Conservation (phyloP, 345 rosid genomes). For the Melastoma malabathricum region DNA sequence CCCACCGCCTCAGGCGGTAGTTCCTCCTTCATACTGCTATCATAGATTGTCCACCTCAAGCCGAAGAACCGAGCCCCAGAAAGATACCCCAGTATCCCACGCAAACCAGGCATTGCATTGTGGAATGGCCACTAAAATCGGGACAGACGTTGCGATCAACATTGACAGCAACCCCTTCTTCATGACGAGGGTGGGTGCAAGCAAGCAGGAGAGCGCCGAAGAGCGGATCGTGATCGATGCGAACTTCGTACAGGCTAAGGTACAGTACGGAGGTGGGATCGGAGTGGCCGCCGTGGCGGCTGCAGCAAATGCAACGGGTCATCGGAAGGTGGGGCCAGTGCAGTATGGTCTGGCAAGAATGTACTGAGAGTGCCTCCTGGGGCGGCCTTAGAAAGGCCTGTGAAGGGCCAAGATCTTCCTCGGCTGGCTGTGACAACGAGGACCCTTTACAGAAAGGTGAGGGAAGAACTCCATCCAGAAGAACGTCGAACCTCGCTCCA, state of each 20-base stretch:
- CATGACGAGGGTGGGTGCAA: conserved; percentile 49
- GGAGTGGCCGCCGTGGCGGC: conserved; percentile 26
- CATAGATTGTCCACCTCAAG: conserved; percentile 26
- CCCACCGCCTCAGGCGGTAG: conserved; percentile 36
- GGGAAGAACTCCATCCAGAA: too few relatives aligned
- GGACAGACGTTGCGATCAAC: conserved; percentile 61
- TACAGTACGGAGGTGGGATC: conserved; percentile 39
- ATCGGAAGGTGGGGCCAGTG: conserved; percentile 65
- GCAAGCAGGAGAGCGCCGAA: conserved; percentile 36
- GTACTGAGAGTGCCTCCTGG: conserved; percentile 24
- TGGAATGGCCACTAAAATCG: conserved; percentile 37
- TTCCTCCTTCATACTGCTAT: conserved; percentile 26
- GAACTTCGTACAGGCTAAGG: conserved; percentile 45
- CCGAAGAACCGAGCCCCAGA: conserved; percentile 30
- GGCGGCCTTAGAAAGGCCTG: too few relatives aligned
- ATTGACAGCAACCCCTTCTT: conserved; percentile 71
- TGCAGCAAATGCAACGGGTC: conserved; percentile 28
- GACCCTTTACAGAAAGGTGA: too few relatives aligned
- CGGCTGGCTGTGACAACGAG: too few relatives aligned
- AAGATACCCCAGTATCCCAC: conserved; percentile 26
- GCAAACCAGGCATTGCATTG: conserved; percentile 42
- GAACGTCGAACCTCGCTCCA: too few relatives aligned
- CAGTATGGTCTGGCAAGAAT: conserved; percentile 62
- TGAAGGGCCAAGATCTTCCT: too few relatives aligned
- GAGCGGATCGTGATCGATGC: conserved; percentile 48